Evolutionary conservation across 1,284 basidiomycete genomes (phyloP), one percentile per base, ranked within the genome.

Genomic region (Taiwanofungus camphoratus): DNA sequence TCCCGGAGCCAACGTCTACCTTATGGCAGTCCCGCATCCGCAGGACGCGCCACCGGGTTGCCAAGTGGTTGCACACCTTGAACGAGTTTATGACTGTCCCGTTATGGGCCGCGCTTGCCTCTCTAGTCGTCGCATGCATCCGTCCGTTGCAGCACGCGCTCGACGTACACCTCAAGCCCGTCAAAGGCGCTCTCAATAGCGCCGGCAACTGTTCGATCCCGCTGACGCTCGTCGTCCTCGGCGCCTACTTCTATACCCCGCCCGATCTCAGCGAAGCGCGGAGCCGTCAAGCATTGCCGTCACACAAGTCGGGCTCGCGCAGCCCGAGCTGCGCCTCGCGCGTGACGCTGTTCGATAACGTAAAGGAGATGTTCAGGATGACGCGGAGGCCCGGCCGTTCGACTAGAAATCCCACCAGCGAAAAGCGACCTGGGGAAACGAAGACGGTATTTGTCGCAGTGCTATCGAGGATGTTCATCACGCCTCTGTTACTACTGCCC

Each of bases 11-110:
- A 18, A 53, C 60, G 0, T 59, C 62, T 19, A 50, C 64, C 12
- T 49, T 52, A 26, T 60, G 57, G 52, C 65, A 59, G 15, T 60
- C 63, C 2, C 55, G 60, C 27, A 43, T 59, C 8, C 64, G 66
- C 5, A 65, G 65, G 27, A 29, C 57, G 6, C 57, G 61, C 36
- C 60, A 56, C 16, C 63, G 60, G 18, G 19, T 65, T 2, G 49
- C 48, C 13, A 62, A 62, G 13, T 34, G 56, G 4, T 69, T 72
- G 56, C 60, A 59, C 12, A 66, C 67, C 0, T 60, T 92, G 51
- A 77, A 78, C 56, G 72, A 74, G 23, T 93, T 94, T 67, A 91
- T 94, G 90, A 93, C 91, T 0, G 81, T 82, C 0, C 90, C 90
- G 0, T 76, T 93, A 21, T 86, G 87, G 73, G 87, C 88, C 0